Conservation (phyloP, 2,329 filamentous ascomycete species). For the Botrytis galanthina region DNA sequence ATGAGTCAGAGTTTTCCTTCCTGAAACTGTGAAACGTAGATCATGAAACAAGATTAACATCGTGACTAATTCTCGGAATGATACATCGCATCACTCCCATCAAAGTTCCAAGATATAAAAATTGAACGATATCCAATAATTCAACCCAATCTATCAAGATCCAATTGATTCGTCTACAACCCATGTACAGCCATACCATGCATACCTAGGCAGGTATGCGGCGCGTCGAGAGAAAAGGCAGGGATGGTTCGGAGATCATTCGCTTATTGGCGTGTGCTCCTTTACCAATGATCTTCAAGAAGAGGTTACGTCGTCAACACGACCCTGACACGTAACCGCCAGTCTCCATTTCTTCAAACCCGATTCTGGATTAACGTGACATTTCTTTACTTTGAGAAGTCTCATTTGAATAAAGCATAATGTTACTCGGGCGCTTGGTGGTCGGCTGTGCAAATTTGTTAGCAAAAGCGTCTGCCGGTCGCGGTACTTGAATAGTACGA, state of each 20-base stretch:
- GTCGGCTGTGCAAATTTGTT: constrained; percentile 32
- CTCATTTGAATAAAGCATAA: constrained; percentile 4
- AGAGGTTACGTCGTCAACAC: constrained; percentile 29
- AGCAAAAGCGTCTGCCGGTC: constrained; percentile 24
- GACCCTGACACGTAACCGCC: constrained; percentile 36
- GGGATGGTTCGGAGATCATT: constrained; percentile 15
- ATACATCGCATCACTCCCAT: constrained; percentile 3
- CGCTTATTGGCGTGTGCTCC: constrained; percentile 29
- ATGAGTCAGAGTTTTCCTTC: constrained; percentile 33
- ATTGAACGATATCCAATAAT: constrained; percentile 2
- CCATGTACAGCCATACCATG: constrained; percentile 22
- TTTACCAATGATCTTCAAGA: constrained; percentile 26
- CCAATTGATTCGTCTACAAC: constrained; percentile 8
- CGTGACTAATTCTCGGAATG: constrained; percentile 26
- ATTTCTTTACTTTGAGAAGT: constrained; percentile 3
- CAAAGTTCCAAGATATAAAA: not conserved
- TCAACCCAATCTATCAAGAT: not conserved
- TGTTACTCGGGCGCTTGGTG: constrained; percentile 27
- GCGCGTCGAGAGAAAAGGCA: constrained; percentile 29
- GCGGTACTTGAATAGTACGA: constrained; percentile 24
- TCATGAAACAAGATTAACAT: constrained; percentile 33
- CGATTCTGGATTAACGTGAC: not conserved
- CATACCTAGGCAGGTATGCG: constrained; percentile 24
- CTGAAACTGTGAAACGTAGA: constrained; percentile 31
- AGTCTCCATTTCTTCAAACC: constrained; percentile 14